Evolutionary conservation across 2,329 filamentous ascomycete genomes (phyloP), one percentile per base, ranked within the genome.

Genomic region (Aureobasidium leucospermi): DNA sequence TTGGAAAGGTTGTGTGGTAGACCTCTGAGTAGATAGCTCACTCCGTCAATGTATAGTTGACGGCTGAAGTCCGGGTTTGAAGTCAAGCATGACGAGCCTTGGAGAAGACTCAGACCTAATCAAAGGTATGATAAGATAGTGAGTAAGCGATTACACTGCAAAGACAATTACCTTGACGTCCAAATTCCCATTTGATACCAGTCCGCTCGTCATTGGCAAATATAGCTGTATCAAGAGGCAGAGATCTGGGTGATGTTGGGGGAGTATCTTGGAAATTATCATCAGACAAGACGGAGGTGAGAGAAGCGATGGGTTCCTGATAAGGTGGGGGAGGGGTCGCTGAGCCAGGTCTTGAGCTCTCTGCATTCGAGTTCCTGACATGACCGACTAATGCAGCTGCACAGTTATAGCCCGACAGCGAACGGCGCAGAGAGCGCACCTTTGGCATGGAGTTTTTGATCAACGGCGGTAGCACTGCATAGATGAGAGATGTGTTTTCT

Each of bases 1-100:
- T 73, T 71, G 34, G 79, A 80, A 32, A 88, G 77, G 52, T 86
- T 75, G 1, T 71, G 62, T 0, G 86, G 86, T 0, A 88, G 76
- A 7, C 81, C 85, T 62, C 79, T 79, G n/a, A 88, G 76, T 28
- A 88, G 75, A 68, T 87, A 87, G 2, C 81, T 79, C 4, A 86
- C 71, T 60, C 83, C 80, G 65, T 87, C 82, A 51, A 88, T 72
- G 69, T 87, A 88, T 9, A 86, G 77, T 63, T 83, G 82, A 29
- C 85, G 79, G 53, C 82, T 80, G 64, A 84, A 79, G n/a, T 70
- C 66, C 2, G 73, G 60, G 48, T 77, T 73, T 43, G 65, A 65
- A 3, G 66, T 61, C 6, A 70, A 64, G 4, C 65, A 63, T 23
- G 73, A 72, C 8, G 76, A 76, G 67, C 82, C 78, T 46, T 75